A percentile compares a stretch with the other conserved stretches of the same genome.
Evolutionary conservation across 2,329 filamentous ascomycete species (phyloP).

Genomic region (Pestalotiopsis sp.): DNA sequence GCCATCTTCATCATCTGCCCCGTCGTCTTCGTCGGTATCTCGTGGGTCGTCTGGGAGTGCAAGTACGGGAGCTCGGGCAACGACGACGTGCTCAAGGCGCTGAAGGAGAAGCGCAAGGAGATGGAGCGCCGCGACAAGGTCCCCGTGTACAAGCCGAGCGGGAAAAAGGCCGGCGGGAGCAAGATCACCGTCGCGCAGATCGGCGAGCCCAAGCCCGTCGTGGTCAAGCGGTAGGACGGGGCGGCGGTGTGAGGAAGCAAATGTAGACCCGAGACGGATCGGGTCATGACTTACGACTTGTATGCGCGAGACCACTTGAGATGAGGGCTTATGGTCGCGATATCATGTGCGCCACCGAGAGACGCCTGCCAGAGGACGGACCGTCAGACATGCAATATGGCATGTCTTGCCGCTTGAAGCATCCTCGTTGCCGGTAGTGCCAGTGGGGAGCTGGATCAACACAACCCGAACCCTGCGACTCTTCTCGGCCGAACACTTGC

Average conservation of each 20-base stretch:
- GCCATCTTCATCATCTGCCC: constrained; percentile 7
- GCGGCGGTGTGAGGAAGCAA: background rate
- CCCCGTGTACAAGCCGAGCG: background rate
- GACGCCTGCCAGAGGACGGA: background rate
- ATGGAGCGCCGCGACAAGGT: background rate
- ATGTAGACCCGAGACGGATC: background rate
- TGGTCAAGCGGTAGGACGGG: background rate
- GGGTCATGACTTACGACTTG: background rate
- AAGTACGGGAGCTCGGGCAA: background rate
- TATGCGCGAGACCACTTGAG: background rate
- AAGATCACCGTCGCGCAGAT: background rate
- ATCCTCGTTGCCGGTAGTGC: background rate
- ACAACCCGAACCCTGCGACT: background rate
- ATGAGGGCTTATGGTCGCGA: background rate
- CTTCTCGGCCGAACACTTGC: background rate
- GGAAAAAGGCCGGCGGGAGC: background rate
- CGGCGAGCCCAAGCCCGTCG: background rate
- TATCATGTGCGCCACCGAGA: background rate
- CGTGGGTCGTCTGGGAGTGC: background rate
- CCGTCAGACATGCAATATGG: background rate
- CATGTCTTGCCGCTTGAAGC: background rate
- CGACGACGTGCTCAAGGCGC: background rate
- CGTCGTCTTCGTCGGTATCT: background rate
- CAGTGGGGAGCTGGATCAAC: background rate
- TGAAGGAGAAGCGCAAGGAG: constrained; percentile 3